Evolutionary conservation across 176 grass and related monocot species (phyloP), one percentile per base, ranked within the genome.

Genomic region (Avena insularis): DNA sequence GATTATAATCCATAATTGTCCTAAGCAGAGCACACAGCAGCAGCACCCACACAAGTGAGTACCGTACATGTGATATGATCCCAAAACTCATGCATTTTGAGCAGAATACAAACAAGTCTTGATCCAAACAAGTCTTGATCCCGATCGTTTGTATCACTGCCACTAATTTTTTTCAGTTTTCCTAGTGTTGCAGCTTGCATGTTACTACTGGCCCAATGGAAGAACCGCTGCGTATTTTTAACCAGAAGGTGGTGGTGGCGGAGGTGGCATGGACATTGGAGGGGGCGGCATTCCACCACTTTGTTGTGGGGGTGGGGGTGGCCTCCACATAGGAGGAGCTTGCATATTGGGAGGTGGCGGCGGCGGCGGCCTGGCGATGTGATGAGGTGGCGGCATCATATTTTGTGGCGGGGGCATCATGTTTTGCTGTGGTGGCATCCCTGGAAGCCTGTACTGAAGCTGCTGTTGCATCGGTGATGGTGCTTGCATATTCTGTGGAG

Each of bases 361-460:
- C 1, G 90, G 87, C 0, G 90, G 87, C 0, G 88, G 92, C 81
- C 94, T 92, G 79, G 91, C 88, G 90, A 97, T 97, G 65, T 88
- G 90, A 82, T 92, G 80, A 1, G 95, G 94, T 73, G 95, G 92
- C 0, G 86, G 90, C 71, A 89, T 93, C 95, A 94, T 91, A 64
- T 90, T 92, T 88, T 83, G 85, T 86, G 87, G 73, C 8, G 65
- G 46, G 79, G 91, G 72, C 83, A 82, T 53, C 85, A 83, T 89
- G 86, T 14, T 54, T 58, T 86, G 88, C 9, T 77, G 64, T 20
- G 90, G 91, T 48, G 84, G 85, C 49, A 86, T 81, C 69, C 85
- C 7, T 19, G 78, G 91, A 84, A 88, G 81, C 89, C 89, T 90
- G 77, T 86, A 93, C 73, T 90, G 86, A 25, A 86, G 53, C 43